Base-by-base conservation (phyloP, 805 yeast genomes). In the Lachancea meyersii region DNA sequence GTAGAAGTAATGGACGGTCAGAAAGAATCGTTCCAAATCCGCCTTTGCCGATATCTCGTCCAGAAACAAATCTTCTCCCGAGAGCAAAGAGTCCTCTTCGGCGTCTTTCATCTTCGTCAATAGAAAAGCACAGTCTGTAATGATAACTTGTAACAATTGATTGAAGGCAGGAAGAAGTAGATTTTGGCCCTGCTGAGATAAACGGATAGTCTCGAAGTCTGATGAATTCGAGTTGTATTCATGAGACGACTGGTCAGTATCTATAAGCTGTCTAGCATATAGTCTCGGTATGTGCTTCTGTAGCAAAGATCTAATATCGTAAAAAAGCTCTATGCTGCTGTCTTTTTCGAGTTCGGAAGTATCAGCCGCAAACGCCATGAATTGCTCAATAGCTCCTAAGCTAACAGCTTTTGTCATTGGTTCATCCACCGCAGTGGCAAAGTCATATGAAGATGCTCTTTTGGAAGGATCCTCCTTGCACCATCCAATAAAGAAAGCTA, bases 21-120 rank as follows among this genome's bases (percentile, higher is more conserved):
- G 57, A 55, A 86, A 89, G 54, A 91, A 86, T 48, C 96, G 71
- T 60, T 93, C 98, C 30, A 93, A 66, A 49, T 93, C 97, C 0
- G 91, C 86, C 52, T 81, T 79, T 20, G 82, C 77, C 1, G 86
- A 73, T 16, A 84, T 71, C 40, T 72, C 79, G 48, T 81, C 86
- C 30, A 82, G 61, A 44, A 77, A 72, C 17, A 79, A 61, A 30
- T 70, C 74, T 43, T 75, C 78, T 16, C 71, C 72, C 0, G 87
- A 79, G 16, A 83, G 60, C 17, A 83, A 55, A 22, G 79, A 73
- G 56, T 84, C 91, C 53, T 83, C 91, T 58, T 84, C 91, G 9
- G 76, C 75, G 53, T 84, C 87, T 49, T 86, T 73, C 34, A 83
- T 70, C 50, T 74, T 76, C 1, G 86, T 80, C 41, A 84, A 65